Evolutionary conservation across 1,139 yeast species (phyloP), one percentile per base, ranked within the genome.

Genomic region (Saccharomycopsis crataegensis): DNA sequence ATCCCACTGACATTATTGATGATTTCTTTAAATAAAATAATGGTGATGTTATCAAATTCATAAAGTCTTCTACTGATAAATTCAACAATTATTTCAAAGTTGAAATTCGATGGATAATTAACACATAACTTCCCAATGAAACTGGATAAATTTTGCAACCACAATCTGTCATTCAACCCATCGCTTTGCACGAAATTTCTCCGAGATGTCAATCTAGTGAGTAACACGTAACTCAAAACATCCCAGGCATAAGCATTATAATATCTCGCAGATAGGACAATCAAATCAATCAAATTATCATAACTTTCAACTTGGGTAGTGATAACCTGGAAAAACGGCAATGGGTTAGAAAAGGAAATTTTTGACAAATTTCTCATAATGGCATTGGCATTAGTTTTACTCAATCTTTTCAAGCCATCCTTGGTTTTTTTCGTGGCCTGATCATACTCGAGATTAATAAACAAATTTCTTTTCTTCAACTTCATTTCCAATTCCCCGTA

Each of bases 241-340:
- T 91, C 98, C 91, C 96, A 90, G 0, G 91, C 93, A 64, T 86
- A 83, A 8, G 73, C 77, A 54, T 85, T 86, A 65, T 90, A 88
- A 62, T 82, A 86, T 48, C 83, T 73, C 0, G 96, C 91, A 2
- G 96, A 82, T 54, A 85, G 86, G 9, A 89, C 91, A 11, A 93
- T 83, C 55, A 90, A 73, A 47, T 80, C 82, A 53, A 83, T 88
- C 60, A 90, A 78, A 64, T 90, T 93, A 64, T 87, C 96, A 64
- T 93, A 94, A 70, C 96, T 89, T 66, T 94, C 99, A 58, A 93
- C 82, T 62, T 84, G 91, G 54, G 78, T 80, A 33, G 85, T 71
- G 43, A 83, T 75, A 1, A 86, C 78, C 43, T 76, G 68, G 41
- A 86, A 78, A 37, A 94, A 80, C 1, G 96, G 88, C 34, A 93